These are phyloP conservation scores for Triticum aestivum DNA, from an alignment of 176 grass and related monocot genomes.

Conservation along the genomic window IWGSC_CS_RefSeq_v2.1 NC_057801.1:407011476-407011975, in stretches of 20 bases:
- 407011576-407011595: slow-evolving; percentile 84
- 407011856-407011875: slow-evolving; percentile 31
- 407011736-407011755: slow-evolving; percentile 84
- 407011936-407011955: slow-evolving; percentile 82
- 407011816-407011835: slow-evolving; percentile 12
- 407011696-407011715: slow-evolving; percentile 77
- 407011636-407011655: neutral
- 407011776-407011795: slow-evolving; percentile 38
- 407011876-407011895: slow-evolving; percentile 70
- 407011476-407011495: slow-evolving; percentile 77
- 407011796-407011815: slow-evolving; percentile 59
- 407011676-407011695: neutral
- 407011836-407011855: neutral
- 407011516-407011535: slow-evolving; percentile 89
- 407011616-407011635: slow-evolving; percentile 30
- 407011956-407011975: slow-evolving; percentile 79
- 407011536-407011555: slow-evolving; percentile 57
- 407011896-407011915: slow-evolving; percentile 85
- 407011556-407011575: slow-evolving; percentile 77
- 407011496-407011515: slow-evolving; percentile 69
- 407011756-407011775: slow-evolving; percentile 67
- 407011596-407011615: slow-evolving; percentile 58
- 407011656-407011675: neutral
- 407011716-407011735: slow-evolving; percentile 89
- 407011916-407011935: slow-evolving; percentile 83